These are phyloP conservation scores for Fusarium acutatum DNA, from an alignment of 2,329 filamentous ascomycete genomes.

Conservation along the genomic window DNA sequence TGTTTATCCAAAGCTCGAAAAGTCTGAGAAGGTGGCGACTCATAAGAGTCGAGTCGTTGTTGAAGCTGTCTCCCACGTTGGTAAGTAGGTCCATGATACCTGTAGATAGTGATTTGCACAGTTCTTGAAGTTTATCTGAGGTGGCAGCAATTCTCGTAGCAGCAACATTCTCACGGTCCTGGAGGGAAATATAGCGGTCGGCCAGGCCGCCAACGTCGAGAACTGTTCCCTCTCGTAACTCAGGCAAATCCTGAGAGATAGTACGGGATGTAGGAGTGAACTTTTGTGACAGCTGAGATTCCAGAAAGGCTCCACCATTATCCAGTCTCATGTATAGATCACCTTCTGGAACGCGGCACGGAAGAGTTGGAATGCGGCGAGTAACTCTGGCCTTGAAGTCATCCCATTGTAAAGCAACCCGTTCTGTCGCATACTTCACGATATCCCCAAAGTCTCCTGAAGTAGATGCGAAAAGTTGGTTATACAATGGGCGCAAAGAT, in stretches of 20 bases:
- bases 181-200: background rate
- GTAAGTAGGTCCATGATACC: background rate
- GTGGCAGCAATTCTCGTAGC: background rate
- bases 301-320: constrained; percentile 46
- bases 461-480: background rate
- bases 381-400: constrained; percentile 48
- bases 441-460: background rate
- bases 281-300: constrained; percentile 28
- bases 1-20: constrained; percentile 65
- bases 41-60: constrained; percentile 42
- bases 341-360: constrained; percentile 42
- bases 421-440: constrained; percentile 19
- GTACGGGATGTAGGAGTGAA: constrained; percentile 6
- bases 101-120: background rate
- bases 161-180: rapidly evolving
- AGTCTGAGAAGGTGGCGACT: constrained; percentile 55
- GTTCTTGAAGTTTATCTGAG: background rate
- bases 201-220: background rate
- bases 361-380: constrained; percentile 54
- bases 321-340: constrained; percentile 50
- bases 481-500: background rate
- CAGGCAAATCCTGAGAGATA: rapidly evolving
- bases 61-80: constrained; percentile 39
- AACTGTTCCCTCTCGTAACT: background rate
- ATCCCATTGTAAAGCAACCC: constrained; percentile 50